Evolutionary conservation across 306 rosid genomes (phyloP).

Genomic region (Sphenostylis stenocarpa): DNA sequence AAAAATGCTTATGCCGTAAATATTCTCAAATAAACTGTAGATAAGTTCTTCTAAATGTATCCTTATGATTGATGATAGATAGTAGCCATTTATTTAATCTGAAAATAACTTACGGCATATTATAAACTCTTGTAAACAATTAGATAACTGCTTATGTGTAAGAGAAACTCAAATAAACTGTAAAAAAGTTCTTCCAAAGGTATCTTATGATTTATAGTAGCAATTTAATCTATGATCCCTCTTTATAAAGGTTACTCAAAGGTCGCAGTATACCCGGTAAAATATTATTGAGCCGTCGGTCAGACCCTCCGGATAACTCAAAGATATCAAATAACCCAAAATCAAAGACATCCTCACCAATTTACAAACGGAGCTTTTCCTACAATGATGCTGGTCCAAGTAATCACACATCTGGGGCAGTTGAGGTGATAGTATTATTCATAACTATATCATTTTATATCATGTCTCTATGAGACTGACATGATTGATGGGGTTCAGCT

Average conservation of each 20-base stretch:
- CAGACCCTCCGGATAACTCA: conserved; percentile 37
- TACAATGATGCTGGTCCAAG: conserved; percentile 62
- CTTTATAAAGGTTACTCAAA: conserved; percentile 60
- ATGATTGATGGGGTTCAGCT: neutral
- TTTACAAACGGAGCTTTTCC: conserved; percentile 62
- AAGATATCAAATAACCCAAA: conserved; percentile 32
- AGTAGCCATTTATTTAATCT: neutral
- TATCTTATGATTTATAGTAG: neutral
- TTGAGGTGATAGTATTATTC: conserved; percentile 44
- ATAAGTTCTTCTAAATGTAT: neutral
- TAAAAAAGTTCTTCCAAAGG: neutral
- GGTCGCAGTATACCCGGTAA: conserved; percentile 89
- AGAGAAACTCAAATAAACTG: neutral
- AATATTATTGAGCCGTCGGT: conserved; percentile 64
- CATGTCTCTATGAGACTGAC: neutral
- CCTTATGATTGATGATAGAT: neutral
- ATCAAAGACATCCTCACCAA: conserved; percentile 24
- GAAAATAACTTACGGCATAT: neutral
- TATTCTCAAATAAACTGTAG: neutral
- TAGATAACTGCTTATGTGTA: neutral
- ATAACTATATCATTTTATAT: neutral
- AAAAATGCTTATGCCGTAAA: neutral
- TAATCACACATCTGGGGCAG: conserved; percentile 46
- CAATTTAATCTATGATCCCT: neutral
- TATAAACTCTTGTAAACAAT: neutral